Evolutionary conservation across 306 rosid species (phyloP), one percentile per base, ranked within the genome.

Genomic region (Cucurbita moschata): DNA sequence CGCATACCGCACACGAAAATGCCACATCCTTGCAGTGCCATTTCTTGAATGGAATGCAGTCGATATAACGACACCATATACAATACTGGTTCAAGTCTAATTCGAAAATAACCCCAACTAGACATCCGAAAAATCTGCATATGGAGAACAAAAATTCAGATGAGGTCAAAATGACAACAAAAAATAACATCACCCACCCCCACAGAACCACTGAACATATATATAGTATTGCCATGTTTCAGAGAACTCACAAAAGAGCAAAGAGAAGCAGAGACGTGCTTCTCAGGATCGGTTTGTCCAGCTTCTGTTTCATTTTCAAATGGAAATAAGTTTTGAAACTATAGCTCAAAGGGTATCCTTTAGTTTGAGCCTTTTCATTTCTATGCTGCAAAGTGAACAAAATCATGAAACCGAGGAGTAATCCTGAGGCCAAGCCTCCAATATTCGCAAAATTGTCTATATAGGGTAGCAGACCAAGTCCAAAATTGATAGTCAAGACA

Each of bases 371-470:
- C 63, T 74, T 69, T 49, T 69, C 77, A 76, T 79, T 78, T 18
- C 71, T 78, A 72, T 77, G 76, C 82, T 81, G 80, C 54, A 88
- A 88, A 66, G 80, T 73, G 77, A 85, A 78, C 67, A 89, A 65
- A 77, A 90, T 82, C 71, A 77, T 83, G 46, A 88, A 86, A 78
- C 96, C 97, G 10, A 94, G 92, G 63, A 94, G 96, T 80, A 87
- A 79, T 37, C 98, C 98, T n/a, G 97, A 83, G 72, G 85, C 46
- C 72, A 90, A 86, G 63, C 97, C 98, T 55, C 97, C 96, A 53
- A 83, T 74, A 86, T 73, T 90, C 35, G 98, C 77, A 72, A 87
- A 94, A 54, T 94, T 94, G 83, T 94, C 85, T 10, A 85, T 84
- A 57, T 86, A 90, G 42, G 97, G 98, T 72, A 90, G 86, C 77